Evolutionary conservation across 306 rosid genomes (phyloP), one percentile per base, ranked within the genome.

Genomic region (Ochetophila trinervis): DNA sequence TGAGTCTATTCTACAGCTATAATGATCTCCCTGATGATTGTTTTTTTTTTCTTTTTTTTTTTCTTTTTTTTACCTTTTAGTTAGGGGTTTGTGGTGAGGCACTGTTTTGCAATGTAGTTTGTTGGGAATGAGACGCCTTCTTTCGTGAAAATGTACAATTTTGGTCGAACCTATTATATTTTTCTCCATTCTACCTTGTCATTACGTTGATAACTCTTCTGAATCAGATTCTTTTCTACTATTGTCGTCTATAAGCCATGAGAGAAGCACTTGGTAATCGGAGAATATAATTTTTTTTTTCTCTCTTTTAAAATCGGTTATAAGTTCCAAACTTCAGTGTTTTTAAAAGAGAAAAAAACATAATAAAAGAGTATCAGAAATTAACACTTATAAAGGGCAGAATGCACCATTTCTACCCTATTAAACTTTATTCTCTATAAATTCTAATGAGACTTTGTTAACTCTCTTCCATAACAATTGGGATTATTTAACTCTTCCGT

Each of bases 1-100:
- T 73, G 97, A 90, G 40, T 83, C 91, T 54, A 87, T 90, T 60
- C 55, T 87, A 74, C 86, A 76, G 48, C 74, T 20, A 0, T 82
- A 68, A 62, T 53, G 68, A 51, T 10, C 37, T 10, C 37, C 8
- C 51, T 62, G 5, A 9, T 71, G 9, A 7, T 30, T 52, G 23
- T 34, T 16, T 11, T 1, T 36, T 21, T 63, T n/a, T 18, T 34
- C 15, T 22, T 12, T 2, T 5, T 49, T 69, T 18, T n/a, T 48
- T 53, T 34, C 4, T 14, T 16, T 20, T 57, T 27, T 27, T 27
- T 27, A 2, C 2, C 32, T 27, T 27, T 27, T 27, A 27, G 32
- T 27, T 27, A 27, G 32, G 32, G 49, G 36, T 40, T 58, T 68
- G 14, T 16, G 57, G 71, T 65, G 62, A 67, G 77, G 59, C 35